Base-by-base conservation (phyloP, 192 early-diverging fungal genomes). In the Mortierella alpina region DNA sequence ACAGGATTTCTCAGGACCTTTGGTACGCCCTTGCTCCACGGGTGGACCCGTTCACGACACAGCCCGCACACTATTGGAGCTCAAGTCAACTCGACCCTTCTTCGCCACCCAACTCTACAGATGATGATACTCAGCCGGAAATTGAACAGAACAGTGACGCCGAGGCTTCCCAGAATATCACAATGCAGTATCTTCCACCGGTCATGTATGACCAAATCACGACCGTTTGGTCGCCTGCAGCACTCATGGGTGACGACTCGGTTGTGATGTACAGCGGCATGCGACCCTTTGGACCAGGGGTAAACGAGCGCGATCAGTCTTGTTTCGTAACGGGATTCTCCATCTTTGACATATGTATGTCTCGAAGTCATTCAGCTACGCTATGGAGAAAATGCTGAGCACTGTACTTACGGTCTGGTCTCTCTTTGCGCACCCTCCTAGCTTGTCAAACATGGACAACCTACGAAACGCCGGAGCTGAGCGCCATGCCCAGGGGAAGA, bases 271-370 rank as follows among this genome's bases (percentile, higher is more conserved):
- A 68, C 49, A 68, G 82, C 3, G 82, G 82, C 7, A 75, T 76
- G 67, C 41, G 63, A 22, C 82, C 82, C 41, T 83, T 48, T 64
- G 74, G 68, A 14, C 73, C 59, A 17, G 82, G 82, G 7, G 51
- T 83, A n/a, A 58, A 68, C n/a, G 63, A 62, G 22, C 55, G 61
- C 3, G 66, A 71, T 8, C 69, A 76, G 18, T 45, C 68, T 0
- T 83, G 82, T 44, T 71, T 60, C 67, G 69, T 70, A 23, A 55
- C 47, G 8, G 65, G 49, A 3, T 71, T 83, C 4, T 41, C 65
- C 22, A 49, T 76, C 7, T 83, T 76, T 59, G 82, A 83, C 57
- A 58, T 83, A 5, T 75, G 82, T 83, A 75, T 76, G 82, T 56
- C 2, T 20, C 6, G 40, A 12, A 7, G 15, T 17, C 49, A 18